Evolutionary conservation across 2,329 filamentous ascomycete genomes (phyloP), one percentile per base, ranked within the genome.

Genomic region (Peltaster fructicola): DNA sequence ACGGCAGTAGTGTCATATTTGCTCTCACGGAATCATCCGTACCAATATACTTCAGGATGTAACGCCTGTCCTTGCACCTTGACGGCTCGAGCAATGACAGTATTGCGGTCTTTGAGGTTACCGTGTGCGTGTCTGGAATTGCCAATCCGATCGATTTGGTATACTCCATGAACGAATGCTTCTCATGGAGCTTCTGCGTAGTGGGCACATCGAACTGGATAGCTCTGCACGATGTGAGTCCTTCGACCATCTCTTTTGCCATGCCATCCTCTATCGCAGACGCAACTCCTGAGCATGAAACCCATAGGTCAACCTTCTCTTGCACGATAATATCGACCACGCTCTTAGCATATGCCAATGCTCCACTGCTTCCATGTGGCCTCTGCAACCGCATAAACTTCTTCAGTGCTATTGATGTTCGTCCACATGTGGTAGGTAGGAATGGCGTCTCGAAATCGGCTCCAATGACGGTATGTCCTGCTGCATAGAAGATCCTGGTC

Each of bases 391-490:
- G 54, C 44, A 73, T 64, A 45, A 74, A 78, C 3, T 38, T 48
- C 7, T 53, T 44, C 2, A 81, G 35, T 0, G 66, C 51, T 8
- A 39, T 53, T 0, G 76, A 81, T 29, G 67, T 63, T 10, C 67
- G 59, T 3, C 68, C 70, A 5, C 58, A 52, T 44, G n/a, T 51
- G 44, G 33, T 31, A 20, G 40, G 36, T 13, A 42, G 25, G 19
- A 32, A 28, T 3, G 44, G 43, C 2, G 55, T 47, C 23, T 66
- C 59, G 25, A 72, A 66, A 39, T 80, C 75, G 7, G 73, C 74
- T 4, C 73, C 76, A 19, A 82, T 62, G 18, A 82, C 73, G n/a
- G 60, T 59, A 44, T 81, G 72, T 3, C 73, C 72, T 1, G 61
- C 58, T 13, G 61, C 48, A 36, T 73, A 59, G 45, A 81, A 74